Base-by-base conservation (phyloP, 768 basidiomycete species). In the Tulasnella sp. region DNA sequence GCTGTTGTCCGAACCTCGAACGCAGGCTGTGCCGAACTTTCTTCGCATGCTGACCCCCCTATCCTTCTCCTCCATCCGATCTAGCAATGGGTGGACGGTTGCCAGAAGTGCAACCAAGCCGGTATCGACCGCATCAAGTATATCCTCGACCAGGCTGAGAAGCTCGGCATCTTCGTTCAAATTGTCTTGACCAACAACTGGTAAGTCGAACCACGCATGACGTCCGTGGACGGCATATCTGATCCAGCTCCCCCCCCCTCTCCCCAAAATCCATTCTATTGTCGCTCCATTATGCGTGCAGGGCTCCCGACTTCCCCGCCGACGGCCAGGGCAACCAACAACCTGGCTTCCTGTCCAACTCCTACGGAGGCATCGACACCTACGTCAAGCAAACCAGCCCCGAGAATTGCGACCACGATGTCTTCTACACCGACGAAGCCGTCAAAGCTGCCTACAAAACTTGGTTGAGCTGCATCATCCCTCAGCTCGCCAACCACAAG, bases 181-280 rank as follows among this genome's bases (percentile, higher is more conserved):
- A 1, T 81, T 9, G 40, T 74, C 11, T 46, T 81, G 34, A 80
- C 81, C 12, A 82, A 82, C 80, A 82, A 82, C 75, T 82, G 81
- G 81, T 60, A 72, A 20, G 81, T 50, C n/a, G 18, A 20, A 3
- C n/a, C 14, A 1, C 24, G 9, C 24, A 8, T 54, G 7, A 8
- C 11, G 7, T n/a, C n/a, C 5, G n/a, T n/a, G n/a, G 7, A 3
- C 54, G 5, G 22, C 24, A 54, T 54, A 22, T 22, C 54, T 78
- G n/a, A 42, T 76, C 22, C 4, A n/a, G 20, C 7, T 46, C 4
- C 46, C 2, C 12, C 16, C 11, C 16, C 9, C 69, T 20, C 40
- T 28, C 18, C 37, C 44, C 3, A 24, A 69, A 37, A 50, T 40
- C 40, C 18, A 75, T 14, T 34, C 41, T 24, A 31, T 60, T 16